phyloP scores from a whole-genome alignment of 345 rosid genomes.

The Brassica rapa region DNA sequence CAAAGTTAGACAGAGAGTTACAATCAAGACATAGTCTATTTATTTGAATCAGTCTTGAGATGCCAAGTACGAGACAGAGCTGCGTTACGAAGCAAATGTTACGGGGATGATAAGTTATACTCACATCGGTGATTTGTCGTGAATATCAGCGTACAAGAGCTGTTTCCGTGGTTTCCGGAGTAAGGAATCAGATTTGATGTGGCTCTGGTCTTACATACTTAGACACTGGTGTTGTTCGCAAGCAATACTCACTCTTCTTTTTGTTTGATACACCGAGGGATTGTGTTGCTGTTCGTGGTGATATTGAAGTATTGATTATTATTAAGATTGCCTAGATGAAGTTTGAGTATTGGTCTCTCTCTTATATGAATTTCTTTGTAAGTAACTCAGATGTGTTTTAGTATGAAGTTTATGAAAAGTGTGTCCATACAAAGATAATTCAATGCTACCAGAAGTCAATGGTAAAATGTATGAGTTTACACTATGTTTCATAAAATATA shows the following conservation, averaged over 20 bases:
- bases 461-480: neutral
- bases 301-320: constrained; percentile 20
- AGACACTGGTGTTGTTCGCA: constrained; percentile 78
- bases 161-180: constrained; percentile 52
- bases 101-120: constrained; percentile 62
- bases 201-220: constrained; percentile 80
- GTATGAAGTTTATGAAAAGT: neutral
- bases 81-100: constrained; percentile 74
- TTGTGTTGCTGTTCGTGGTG: constrained; percentile 48
- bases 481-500: neutral
- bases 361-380: neutral
- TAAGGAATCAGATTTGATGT: constrained; percentile 77
- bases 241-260: constrained; percentile 73
- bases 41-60: constrained; percentile 77
- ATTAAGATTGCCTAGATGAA: neutral
- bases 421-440: neutral
- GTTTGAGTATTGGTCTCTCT: neutral
- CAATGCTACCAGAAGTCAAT: neutral
- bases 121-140: constrained; percentile 63
- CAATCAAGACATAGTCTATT: constrained; percentile 40
- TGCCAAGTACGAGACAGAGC: constrained; percentile 77
- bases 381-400: neutral
- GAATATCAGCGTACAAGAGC: constrained; percentile 69
- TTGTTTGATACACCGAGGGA: constrained; percentile 80
- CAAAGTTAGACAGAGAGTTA: neutral